A percentile compares a stretch with the other conserved stretches of the same genome.
These are phyloP conservation scores for Zalaria obscura DNA, from an alignment of 2,329 filamentous ascomycete species.

Conservation along the genomic window DNA sequence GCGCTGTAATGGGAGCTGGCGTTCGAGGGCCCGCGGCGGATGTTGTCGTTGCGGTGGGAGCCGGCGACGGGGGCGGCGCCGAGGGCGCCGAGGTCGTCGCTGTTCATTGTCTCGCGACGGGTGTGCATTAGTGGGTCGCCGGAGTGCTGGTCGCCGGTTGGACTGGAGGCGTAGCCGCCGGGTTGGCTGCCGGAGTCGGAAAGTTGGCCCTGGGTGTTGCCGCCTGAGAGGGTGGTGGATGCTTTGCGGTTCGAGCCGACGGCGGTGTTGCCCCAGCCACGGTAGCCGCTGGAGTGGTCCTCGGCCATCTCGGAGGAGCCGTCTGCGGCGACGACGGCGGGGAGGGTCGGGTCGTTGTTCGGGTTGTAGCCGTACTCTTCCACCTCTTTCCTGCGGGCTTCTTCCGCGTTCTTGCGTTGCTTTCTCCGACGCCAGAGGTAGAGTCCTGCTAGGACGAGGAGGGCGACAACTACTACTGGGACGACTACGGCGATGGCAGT, in stretches of 20 bases:
- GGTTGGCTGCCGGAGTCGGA: slow-evolving; percentile 54
- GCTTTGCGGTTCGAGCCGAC: slow-evolving; percentile 59
- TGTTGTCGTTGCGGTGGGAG: slow-evolving; percentile 51
- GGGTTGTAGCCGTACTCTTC: slow-evolving; percentile 97
- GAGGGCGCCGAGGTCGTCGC: slow-evolving; percentile 72
- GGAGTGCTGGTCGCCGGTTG: slow-evolving; percentile 38
- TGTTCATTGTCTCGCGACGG: slow-evolving; percentile 42
- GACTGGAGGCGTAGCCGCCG: slow-evolving; percentile 37
- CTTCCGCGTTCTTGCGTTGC: slow-evolving; percentile 69
- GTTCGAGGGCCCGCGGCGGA: slow-evolving; percentile 83
- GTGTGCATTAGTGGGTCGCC: slow-evolving; percentile 48
- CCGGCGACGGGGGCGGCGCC: slow-evolving; percentile 51
- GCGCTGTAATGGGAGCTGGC: slow-evolving; percentile 92
- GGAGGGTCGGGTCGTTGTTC: slow-evolving; percentile 80
- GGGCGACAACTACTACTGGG: slow-evolving; percentile 74
- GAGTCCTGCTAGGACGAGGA: slow-evolving; percentile 62
- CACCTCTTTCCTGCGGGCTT: slow-evolving; percentile 84
- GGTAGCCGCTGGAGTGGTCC: slow-evolving; percentile 64
- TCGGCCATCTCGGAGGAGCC: slow-evolving; percentile 60
- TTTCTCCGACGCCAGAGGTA: slow-evolving; percentile 85
- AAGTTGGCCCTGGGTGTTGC: slow-evolving; percentile 33
- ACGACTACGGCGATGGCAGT: slow-evolving; percentile 92
- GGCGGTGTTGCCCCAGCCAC: slow-evolving; percentile 81
- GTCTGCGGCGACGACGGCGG: slow-evolving; percentile 41
- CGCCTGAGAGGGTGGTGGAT: slow-evolving; percentile 78